Evolutionary conservation across 495 filamentous ascomycete species (phyloP).

Genomic region (Lasiosphaeria ovina): DNA sequence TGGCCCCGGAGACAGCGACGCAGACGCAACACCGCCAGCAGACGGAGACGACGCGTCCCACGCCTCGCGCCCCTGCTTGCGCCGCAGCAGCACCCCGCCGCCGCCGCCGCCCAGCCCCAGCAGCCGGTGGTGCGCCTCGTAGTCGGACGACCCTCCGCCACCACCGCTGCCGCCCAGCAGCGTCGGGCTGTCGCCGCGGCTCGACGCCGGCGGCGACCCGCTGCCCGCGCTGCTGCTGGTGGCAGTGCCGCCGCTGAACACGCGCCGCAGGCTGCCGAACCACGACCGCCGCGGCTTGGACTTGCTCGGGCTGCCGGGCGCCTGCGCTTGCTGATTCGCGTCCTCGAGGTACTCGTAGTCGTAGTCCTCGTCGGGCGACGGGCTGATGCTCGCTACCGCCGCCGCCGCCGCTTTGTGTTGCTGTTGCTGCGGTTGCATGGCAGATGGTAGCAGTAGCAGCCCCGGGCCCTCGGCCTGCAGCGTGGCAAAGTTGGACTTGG

Average conservation of each 20-base stretch:
- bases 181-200: slow-evolving; percentile 24
- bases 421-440: background rate
- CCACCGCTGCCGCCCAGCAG: slow-evolving; percentile 22
- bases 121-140: slow-evolving; percentile 23
- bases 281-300: slow-evolving; percentile 42
- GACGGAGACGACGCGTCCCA: slow-evolving; percentile 29
- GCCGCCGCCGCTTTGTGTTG: background rate
- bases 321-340: background rate
- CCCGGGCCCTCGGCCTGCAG: slow-evolving; percentile 65
- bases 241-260: slow-evolving; percentile 34
- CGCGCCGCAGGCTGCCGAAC: slow-evolving; percentile 49
- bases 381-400: background rate
- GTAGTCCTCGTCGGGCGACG: slow-evolving; percentile 3
- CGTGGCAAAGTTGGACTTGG: slow-evolving; percentile 57
- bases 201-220: slow-evolving; percentile 13
- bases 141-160: slow-evolving; percentile 18
- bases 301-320: slow-evolving; percentile 48
- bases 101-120: slow-evolving; percentile 23
- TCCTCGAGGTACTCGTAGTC: slow-evolving; percentile 27
- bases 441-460: slow-evolving; percentile 48
- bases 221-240: background rate
- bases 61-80: slow-evolving; percentile 43
- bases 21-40: slow-evolving; percentile 3
- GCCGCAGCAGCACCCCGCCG: slow-evolving; percentile 31
- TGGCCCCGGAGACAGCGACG: background rate